Base-by-base conservation (phyloP, 2,329 filamentous ascomycete species). In the Fusarium citri region DNA sequence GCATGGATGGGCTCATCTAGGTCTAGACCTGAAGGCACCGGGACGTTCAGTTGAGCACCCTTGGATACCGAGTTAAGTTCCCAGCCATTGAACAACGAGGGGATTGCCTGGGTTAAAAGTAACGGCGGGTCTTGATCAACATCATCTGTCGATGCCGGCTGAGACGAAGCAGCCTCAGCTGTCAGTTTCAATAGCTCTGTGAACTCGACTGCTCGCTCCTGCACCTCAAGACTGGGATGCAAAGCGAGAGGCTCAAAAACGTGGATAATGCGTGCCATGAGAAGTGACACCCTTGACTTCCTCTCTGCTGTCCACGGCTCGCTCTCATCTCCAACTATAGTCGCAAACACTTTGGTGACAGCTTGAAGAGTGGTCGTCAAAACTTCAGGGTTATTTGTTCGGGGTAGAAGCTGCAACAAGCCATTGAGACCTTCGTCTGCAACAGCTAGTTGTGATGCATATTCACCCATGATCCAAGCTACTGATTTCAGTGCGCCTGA, bases 121-220 rank as follows among this genome's bases (percentile, higher is more conserved):
- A 97, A 83, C 5, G 96, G 96, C 12, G 93, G 86, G 68, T 96
- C 91, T 70, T 89, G 86, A 25, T 85, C 80, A 7, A 81, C 69
- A 3, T 84, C 81, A 31, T 86, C 85, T 1, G 83, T 86, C 2
- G 86, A 86, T 16, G 87, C 82, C 14, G 87, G 85, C 66, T 94
- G 92, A 3, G 86, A 89, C 11, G 89, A 87, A 5, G 88, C 88
- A 16, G 95, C 94, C 81, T 99, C 96, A 2, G 90, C 89, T 4
- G 93, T 94, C 46, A 99, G 85, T 62, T 94, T 94, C 75, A 98
- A 88, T 15, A 98, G 85, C 77, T 99, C 96, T 0, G 94, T 87
- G 73, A 97, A 97, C 77, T 98, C 94, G 3, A 98, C 94, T 5
- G 94, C 92, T 59, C 96, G 89, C 79, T 98, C 96, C 80, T 99